Evolutionary conservation across 2,329 filamentous ascomycete species (phyloP), one percentile per base, ranked within the genome.

Genomic region (Aschersonia sp.): DNA sequence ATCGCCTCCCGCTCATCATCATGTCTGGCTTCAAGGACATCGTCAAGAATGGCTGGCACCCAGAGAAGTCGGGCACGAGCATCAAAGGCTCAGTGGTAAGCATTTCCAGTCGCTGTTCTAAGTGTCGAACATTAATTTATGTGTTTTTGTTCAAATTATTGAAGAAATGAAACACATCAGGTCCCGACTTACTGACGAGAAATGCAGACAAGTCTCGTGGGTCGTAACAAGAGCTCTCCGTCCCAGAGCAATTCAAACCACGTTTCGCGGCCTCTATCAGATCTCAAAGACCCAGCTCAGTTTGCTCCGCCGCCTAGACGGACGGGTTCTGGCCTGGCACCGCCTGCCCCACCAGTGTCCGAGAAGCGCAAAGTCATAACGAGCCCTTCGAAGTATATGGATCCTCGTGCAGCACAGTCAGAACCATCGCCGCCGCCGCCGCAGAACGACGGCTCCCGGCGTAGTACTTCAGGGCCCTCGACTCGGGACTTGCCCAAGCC

Each of bases 261-360:
- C 53, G 62, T 66, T 43, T 65, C 75, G 32, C 71, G 73, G 12
- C 88, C 89, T 1, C 67, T 94, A 43, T 72, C 79, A 6, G 72
- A 78, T 3, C 73, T 95, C 31, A 81, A 79, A 60, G 88, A 95
- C 59, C 89, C 87, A 1, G 63, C 77, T 1, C 76, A 79, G 12
- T 95, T 94, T 60, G 87, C 78, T 2, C 86, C 88, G 30, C 89
- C 89, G 30, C 89, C 89, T 0, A 89, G 78, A 56, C 84, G 66
- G 40, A 61, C 62, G 31, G 57, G 58, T 50, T 53, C 62, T 43
- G 74, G 65, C 63, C 59, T 56, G 43, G 53, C 51, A 10, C 59
- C 60, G 28, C 56, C 59, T 10, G 55, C 57, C 0, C 50, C 54
- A 4, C 30, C 58, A 7, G 51, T 55, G 2, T 45, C 55, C 7